Base-by-base conservation (phyloP, 805 yeast genomes). In the Sugiyamaella smithiae region DNA sequence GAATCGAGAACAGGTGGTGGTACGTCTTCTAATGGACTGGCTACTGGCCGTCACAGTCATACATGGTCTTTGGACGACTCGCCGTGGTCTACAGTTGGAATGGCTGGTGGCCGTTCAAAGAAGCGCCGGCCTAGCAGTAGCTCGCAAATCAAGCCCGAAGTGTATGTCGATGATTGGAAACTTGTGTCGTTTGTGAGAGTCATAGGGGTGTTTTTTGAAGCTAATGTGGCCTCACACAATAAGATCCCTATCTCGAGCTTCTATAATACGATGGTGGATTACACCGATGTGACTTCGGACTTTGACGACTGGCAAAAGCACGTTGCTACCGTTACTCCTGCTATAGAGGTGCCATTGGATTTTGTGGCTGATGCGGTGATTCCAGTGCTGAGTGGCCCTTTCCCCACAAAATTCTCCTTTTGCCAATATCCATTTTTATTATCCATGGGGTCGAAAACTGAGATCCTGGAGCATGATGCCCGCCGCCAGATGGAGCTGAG, bases 401-500 rank as follows among this genome's bases (percentile, higher is more conserved):
- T 3, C 4, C 20, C 17, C 4, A 22, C 66, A 11, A 58, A 55
- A 60, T 79, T 77, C 65, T 75, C 81, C 0, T 81, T 91, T 53
- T 90, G 98, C 62, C 85, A 85, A 54, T 89, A 75, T 56, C 97
- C 97, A 1, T 89, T 86, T 61, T 68, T 88, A 45, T 68, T 91
- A 20, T 82, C 95, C 0, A 66, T 91, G 50, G 97, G 95, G 0
- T 77, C 88, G 1, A 91, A 91, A 64, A 84, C 89, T 1, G 73
- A 84, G 0, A 80, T 91, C 1, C 67, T 91, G 54, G 95, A 87
- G 57, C 82, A 86, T 62, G 96, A 88, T 61, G 88, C 91, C 0
- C 76, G 81, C 53, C 67, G 84, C 41, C 84, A 78, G 46, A 89
- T 89, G 96, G 93, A 85, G 58, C 69, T 84, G 46, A 82, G 84